phyloP scores from a whole-genome alignment of 306 rosid genomes.

The Dryas drummondii region DNA sequence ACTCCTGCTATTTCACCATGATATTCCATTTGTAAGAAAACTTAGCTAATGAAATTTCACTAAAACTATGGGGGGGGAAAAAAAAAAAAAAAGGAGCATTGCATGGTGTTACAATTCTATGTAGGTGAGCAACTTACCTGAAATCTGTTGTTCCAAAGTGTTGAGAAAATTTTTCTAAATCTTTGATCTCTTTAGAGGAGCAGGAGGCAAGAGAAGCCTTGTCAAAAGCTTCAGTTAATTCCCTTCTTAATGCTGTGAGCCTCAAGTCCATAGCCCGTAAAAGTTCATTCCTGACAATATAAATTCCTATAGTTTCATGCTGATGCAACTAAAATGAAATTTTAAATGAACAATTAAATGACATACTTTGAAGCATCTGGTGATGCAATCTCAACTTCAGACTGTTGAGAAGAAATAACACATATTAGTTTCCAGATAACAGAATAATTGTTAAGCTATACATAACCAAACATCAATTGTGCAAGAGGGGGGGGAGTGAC shows the following conservation, averaged over 20 bases:
- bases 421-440: constrained; percentile 34
- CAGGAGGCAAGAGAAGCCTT: constrained; percentile 46
- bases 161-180: constrained; percentile 45
- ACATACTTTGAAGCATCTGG: constrained; percentile 87
- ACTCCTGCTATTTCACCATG: constrained; percentile 50
- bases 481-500: constrained; percentile 37
- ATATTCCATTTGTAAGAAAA: constrained; percentile 4
- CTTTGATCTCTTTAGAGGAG: constrained; percentile 45
- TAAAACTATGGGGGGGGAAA: not conserved
- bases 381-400: constrained; percentile 51
- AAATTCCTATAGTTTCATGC: constrained; percentile 38
- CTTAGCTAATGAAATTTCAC: constrained; percentile 15
- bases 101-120: not conserved
- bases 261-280: constrained; percentile 91
- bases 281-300: constrained; percentile 71
- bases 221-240: constrained; percentile 50
- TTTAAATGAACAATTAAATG: constrained; percentile 27
- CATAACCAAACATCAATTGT: constrained; percentile 21
- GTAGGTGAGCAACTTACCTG: constrained; percentile 52
- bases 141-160: constrained; percentile 66
- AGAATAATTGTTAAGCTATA: constrained; percentile 13
- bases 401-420: constrained; percentile 45
- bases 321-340: constrained; percentile 25
- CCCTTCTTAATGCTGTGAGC: constrained; percentile 62
- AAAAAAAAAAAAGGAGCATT: not conserved